Base-by-base conservation (phyloP, 352 stramenopile genomes). In the Pythium guiyangense region DNA sequence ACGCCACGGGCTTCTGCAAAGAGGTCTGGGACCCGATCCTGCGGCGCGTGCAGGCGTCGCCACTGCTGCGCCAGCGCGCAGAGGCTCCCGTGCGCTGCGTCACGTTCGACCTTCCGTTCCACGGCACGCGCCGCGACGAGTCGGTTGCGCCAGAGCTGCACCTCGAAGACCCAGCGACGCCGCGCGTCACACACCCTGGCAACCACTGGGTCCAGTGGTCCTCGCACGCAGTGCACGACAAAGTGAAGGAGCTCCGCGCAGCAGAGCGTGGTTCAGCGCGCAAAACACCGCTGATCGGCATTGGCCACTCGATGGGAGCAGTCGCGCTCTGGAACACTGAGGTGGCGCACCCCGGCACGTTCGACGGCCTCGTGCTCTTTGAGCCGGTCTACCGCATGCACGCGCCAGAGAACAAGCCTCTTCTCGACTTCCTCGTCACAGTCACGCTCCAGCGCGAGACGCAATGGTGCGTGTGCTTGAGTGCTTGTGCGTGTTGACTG, bases 241-340 rank as follows among this genome's bases (percentile, higher is more conserved):
- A 77, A 50, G 64, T 73, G 29, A 44, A 50, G 2, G 11, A 43
- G 15, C 37, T 81, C 0, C 57, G 39, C 26, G 14, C 26, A 11
- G 11, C 6, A 4, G n/a, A 26, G 20, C 34, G 26, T 15, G 11
- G 18, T 14, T 6, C 39, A 14, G 3, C 39, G 11, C 11, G 18
- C 14, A 57, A 53, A 42, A 64, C 55, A 6, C 60, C 63, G 31
- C 51, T 82, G 40, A 84, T 84, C 29, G 74, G 74, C 1, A 67
- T 84, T 26, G 74, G 64, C 10, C 74, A 84, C 44, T 84, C 74
- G 1, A 80, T 84, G 71, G 74, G 71, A 8, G 71, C 60, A 11
- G 64, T 57, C 0, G 62, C 64, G 6, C 57, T 84, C 52, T 84
- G 71, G 74, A 67, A 57, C 18, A 59, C 50, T 4, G 71, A 84